Percentiles rank a stretch among this genome's conserved stretches.
Evolutionary conservation across 2,329 filamentous ascomycete genomes (phyloP).

Genomic region (Aciculosporium take): DNA sequence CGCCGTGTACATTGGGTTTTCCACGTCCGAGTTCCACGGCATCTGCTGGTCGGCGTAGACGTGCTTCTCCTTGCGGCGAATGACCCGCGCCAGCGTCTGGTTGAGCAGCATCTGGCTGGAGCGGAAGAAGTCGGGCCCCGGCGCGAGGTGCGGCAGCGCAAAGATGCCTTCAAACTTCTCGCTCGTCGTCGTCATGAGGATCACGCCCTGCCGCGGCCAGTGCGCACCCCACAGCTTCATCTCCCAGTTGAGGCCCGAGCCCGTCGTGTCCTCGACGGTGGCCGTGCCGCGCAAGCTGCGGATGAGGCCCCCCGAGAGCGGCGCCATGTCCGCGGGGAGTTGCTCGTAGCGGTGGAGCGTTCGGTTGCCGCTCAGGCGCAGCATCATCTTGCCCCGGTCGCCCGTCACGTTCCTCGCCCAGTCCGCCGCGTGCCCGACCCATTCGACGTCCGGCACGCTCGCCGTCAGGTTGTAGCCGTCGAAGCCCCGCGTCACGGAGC

Average conservation of each 20-base stretch:
- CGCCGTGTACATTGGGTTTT: conserved; percentile 43
- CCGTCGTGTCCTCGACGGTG: conserved; percentile 56
- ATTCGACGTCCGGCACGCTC: conserved; percentile 51
- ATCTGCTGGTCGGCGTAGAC: conserved; percentile 43
- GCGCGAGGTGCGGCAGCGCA: conserved; percentile 68
- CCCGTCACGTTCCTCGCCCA: conserved; percentile 78
- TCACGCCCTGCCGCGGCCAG: conserved; percentile 64
- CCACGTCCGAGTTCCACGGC: conserved; percentile 63
- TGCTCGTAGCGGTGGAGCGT: conserved; percentile 31
- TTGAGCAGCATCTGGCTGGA: conserved; percentile 54
- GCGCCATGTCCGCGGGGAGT: conserved; percentile 17
- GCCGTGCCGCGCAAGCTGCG: conserved; percentile 58
- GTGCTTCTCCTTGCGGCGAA: conserved; percentile 48
- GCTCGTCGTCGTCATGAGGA: conserved; percentile 77
- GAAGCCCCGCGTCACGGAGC: conserved; percentile 30
- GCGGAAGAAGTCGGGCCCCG: conserved; percentile 40
- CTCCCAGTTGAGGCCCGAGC: conserved; percentile 58
- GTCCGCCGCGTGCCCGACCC: conserved; percentile 40
- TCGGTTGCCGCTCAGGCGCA: conserved; percentile 48
- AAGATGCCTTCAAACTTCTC: conserved; percentile 92
- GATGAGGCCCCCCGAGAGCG: conserved; percentile 36
- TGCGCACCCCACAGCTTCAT: conserved; percentile 73
- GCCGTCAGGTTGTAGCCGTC: conserved; percentile 48
- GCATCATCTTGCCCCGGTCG: conserved; percentile 48
- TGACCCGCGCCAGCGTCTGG: conserved; percentile 51